These are phyloP conservation scores for Oryza glumipatula DNA, from an alignment of 176 grass and related monocot genomes.

Conservation along the genomic window DNA sequence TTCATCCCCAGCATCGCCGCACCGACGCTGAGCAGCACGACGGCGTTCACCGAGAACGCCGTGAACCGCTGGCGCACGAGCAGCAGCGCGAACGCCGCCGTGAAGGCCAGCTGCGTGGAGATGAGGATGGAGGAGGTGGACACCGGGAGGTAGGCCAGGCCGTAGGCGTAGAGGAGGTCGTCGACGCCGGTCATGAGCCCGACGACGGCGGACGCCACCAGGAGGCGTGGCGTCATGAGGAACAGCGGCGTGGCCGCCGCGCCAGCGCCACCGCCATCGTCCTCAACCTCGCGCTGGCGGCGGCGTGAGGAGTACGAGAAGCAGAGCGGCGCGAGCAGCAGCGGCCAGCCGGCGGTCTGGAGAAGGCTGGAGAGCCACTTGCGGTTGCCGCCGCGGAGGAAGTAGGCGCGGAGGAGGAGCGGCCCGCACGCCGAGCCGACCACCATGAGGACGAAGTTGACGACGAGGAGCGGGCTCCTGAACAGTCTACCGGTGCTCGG, in stretches of 20 bases:
- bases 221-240: constrained; percentile 59
- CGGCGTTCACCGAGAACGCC: constrained; percentile 69
- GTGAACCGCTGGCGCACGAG: constrained; percentile 76
- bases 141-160: constrained; percentile 68
- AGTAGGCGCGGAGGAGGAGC: constrained; percentile 78
- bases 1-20: constrained; percentile 73
- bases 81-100: constrained; percentile 68
- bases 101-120: constrained; percentile 88
- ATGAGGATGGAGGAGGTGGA: constrained; percentile 79
- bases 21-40: constrained; percentile 69
- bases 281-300: not conserved
- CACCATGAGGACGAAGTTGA: constrained; percentile 67
- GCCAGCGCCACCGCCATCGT: not conserved
- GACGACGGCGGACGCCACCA: constrained; percentile 45
- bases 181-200: constrained; percentile 68
- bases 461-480: constrained; percentile 41
- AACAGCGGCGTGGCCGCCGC: constrained; percentile 6
- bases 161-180: constrained; percentile 76
- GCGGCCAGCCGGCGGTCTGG: constrained; percentile 67
- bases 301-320: constrained; percentile 44
- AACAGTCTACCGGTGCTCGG: not conserved
- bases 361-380: constrained; percentile 75
- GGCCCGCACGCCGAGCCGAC: constrained; percentile 56
- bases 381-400: constrained; percentile 61
- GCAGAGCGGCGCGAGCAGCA: constrained; percentile 61